Evolutionary conservation across 257 asterid genomes (phyloP).

Genomic region (Solanum sejunctum): DNA sequence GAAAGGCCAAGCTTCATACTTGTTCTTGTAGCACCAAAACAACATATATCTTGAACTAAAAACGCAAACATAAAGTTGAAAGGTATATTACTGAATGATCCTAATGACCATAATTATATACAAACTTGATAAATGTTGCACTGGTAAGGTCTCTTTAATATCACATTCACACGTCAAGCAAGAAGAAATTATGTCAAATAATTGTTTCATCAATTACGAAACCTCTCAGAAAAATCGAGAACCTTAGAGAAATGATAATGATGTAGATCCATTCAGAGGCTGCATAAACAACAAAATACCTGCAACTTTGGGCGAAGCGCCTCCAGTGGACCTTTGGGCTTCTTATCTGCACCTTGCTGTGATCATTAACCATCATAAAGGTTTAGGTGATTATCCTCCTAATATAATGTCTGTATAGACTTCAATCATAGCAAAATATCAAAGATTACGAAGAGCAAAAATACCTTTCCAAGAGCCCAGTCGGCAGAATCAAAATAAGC

Average conservation of each 20-base stretch:
- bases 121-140: not conserved
- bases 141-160: not conserved
- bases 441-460: not conserved
- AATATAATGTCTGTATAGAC: not conserved
- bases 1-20: not conserved
- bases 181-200: not conserved
- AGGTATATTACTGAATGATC: not conserved
- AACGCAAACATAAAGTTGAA: not conserved
- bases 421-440: not conserved
- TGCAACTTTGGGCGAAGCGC: slow-evolving; percentile 99
- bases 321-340: slow-evolving; percentile 98
- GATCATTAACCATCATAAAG: slow-evolving; percentile 12
- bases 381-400: not conserved
- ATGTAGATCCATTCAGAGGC: not conserved
- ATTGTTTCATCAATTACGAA: not conserved
- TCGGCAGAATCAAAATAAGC: slow-evolving; percentile 99
- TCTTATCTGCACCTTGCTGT: slow-evolving; percentile 84
- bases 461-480: slow-evolving; percentile 99
- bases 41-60: not conserved
- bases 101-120: not conserved
- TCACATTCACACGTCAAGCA: not conserved
- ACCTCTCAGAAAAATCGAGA: not conserved
- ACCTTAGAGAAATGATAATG: not conserved
- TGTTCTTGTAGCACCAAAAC: not conserved
- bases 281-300: slow-evolving; percentile 24